phyloP scores from a whole-genome alignment of 345 rosid genomes.

The Eucalyptus pauciflora region DNA sequence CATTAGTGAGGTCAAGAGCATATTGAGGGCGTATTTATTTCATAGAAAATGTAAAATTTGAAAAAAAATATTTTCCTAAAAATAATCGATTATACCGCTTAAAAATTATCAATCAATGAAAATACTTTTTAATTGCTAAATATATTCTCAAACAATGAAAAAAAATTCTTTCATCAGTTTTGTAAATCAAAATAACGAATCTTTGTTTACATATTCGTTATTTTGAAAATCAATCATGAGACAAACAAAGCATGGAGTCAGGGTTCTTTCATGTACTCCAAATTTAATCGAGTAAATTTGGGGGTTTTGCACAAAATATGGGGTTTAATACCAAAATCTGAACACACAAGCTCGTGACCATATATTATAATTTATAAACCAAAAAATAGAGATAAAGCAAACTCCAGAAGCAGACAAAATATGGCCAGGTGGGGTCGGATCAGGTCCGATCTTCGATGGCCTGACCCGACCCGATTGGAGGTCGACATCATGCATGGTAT shows the following conservation, averaged over 20 bases:
- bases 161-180: background rate
- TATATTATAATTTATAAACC: background rate
- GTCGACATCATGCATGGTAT: background rate
- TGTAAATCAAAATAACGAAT: too few species aligned
- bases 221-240: background rate
- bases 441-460: background rate
- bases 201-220: background rate
- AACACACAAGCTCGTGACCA: background rate
- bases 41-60: background rate
- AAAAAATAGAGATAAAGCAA: background rate
- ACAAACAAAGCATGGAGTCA: background rate
- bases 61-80: background rate
- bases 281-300: background rate
- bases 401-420: background rate
- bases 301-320: background rate
- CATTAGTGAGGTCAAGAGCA: background rate
- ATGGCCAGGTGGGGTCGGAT: background rate
- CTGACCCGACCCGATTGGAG: background rate
- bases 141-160: accelerated
- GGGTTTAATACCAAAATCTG: background rate
- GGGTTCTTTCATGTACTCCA: background rate
- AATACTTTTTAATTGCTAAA: background rate
- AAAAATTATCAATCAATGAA: background rate
- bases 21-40: too few species aligned
- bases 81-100: background rate